Evolutionary conservation across 495 filamentous ascomycete species (phyloP), one percentile per base, ranked within the genome.

Genomic region (Jackrogersella multiformis): DNA sequence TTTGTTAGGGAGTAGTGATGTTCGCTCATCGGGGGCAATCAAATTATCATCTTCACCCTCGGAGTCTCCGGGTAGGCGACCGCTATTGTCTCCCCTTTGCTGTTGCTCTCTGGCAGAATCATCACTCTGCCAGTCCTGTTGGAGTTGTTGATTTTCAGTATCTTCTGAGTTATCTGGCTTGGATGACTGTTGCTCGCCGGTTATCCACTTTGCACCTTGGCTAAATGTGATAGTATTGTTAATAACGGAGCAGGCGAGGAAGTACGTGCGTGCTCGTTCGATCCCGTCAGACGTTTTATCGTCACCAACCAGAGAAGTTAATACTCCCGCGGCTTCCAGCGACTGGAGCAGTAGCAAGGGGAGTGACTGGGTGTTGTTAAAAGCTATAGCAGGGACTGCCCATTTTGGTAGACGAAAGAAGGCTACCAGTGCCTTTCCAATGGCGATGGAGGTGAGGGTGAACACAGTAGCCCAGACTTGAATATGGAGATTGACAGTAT

Each of bases 311-410:
- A 90, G 68, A 15, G 81, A 71, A 24, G 76, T 69, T 7, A 93
- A 74, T 45, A 91, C 88, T 6, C 89, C 89, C 0, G 90, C 90
- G 12, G 84, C 77, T 28, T 86, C 80, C 3, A 93, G 80, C 5
- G 87, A 85, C 56, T 89, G 81, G 32, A 92, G 80, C 2, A 93
- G 81, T 3, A 92, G 78, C 13, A 94, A 77, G 0, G 90, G 90
- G 30, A 92, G 85, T 24, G 82, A 86, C 0, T 88, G 91, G 0
- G 90, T 91, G 69, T 93, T 94, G 78, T 92, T 94, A 78, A 93
- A 92, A 38, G 87, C 81, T 46, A 91, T 81, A 1, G 88, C 87
- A 0, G 87, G 86, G 0, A 86, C 86, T 12, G 85, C 82, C 89
- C 89, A 93, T 49, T 78, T 75, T 1, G 89, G 90, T 32, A 92